phyloP scores from a whole-genome alignment of 2,329 filamentous ascomycete species.

The Botrytis medusae region DNA sequence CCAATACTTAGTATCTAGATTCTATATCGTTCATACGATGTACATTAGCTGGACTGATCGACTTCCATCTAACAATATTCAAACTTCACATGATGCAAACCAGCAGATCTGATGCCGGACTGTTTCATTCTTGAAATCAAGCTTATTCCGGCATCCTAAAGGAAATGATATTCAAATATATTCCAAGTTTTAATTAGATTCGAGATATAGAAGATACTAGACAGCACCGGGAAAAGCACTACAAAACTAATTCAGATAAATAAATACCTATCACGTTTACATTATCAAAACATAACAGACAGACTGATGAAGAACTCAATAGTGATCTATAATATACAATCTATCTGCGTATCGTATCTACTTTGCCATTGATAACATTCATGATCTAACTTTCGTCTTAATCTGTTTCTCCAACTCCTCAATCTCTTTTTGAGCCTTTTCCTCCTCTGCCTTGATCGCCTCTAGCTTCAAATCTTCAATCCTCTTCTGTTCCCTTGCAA shows the following conservation, averaged over 20 bases:
- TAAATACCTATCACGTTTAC: background rate
- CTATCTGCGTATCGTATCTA: conserved; percentile 7
- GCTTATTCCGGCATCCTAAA: background rate
- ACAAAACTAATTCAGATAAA: background rate
- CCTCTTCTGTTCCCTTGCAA: conserved; percentile 70
- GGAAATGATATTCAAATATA: background rate
- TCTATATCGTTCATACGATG: background rate
- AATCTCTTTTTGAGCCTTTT: conserved; percentile 51
- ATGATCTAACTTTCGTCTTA: conserved; percentile 39
- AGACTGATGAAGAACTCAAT: too few relatives aligned
- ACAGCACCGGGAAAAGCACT: background rate
- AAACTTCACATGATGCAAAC: background rate
- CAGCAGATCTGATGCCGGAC: background rate
- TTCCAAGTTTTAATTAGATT: background rate
- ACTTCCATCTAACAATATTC: background rate
- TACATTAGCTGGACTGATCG: background rate
- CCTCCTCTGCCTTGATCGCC: conserved; percentile 51
- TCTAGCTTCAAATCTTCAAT: conserved; percentile 57
- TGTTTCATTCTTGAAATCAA: background rate
- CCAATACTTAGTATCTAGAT: background rate
- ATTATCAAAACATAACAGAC: background rate
- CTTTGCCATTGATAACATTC: background rate
- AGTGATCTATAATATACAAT: conserved; percentile 8
- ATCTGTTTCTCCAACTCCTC: conserved; percentile 60
- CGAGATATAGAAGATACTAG: background rate